A percentile compares a stretch with the other conserved stretches of the same genome.
phyloP scores from a whole-genome alignment of 495 filamentous ascomycete genomes.

The Aspergillus cristatus region DNA sequence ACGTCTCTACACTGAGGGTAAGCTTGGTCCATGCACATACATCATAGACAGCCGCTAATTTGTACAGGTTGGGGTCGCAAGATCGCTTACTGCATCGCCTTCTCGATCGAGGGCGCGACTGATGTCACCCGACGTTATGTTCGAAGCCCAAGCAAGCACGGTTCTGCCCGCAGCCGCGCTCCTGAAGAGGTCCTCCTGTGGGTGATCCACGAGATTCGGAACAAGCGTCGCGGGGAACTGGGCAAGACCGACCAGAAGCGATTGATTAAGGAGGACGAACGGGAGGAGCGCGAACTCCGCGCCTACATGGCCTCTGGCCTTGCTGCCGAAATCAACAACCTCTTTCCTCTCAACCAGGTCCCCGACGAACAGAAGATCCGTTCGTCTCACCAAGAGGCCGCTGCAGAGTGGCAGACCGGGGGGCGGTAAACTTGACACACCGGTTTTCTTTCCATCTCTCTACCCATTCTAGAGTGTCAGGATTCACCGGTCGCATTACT shows the following conservation, averaged over 20 bases:
- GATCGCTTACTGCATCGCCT: slow-evolving; percentile 93
- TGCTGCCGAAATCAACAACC: slow-evolving; percentile 49
- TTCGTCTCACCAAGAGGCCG: slow-evolving; percentile 48
- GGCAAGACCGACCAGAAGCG: slow-evolving; percentile 70
- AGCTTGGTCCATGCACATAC: neutral
- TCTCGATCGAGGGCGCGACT: slow-evolving; percentile 87
- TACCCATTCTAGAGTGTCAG: neutral
- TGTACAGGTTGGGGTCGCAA: slow-evolving; percentile 74
- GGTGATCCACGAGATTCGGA: slow-evolving; percentile 82
- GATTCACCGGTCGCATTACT: neutral
- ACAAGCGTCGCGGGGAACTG: slow-evolving; percentile 67
- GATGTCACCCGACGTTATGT: slow-evolving; percentile 96
- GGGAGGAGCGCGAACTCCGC: slow-evolving; percentile 77
- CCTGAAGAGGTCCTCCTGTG: slow-evolving; percentile 85
- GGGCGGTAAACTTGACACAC: slow-evolving; percentile 16
- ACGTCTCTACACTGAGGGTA: slow-evolving; percentile 81
- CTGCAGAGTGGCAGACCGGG: slow-evolving; percentile 52
- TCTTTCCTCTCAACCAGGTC: slow-evolving; percentile 33
- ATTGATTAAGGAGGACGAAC: slow-evolving; percentile 79
- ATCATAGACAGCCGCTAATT: slow-evolving; percentile 1
- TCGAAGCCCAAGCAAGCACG: slow-evolving; percentile 64
- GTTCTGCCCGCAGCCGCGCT: slow-evolving; percentile 59
- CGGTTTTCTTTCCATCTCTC: neutral
- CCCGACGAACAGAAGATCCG: slow-evolving; percentile 34
- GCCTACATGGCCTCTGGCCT: slow-evolving; percentile 65